Conservation (phyloP, 164 flowering plant genomes). For the Piper betle region DNA sequence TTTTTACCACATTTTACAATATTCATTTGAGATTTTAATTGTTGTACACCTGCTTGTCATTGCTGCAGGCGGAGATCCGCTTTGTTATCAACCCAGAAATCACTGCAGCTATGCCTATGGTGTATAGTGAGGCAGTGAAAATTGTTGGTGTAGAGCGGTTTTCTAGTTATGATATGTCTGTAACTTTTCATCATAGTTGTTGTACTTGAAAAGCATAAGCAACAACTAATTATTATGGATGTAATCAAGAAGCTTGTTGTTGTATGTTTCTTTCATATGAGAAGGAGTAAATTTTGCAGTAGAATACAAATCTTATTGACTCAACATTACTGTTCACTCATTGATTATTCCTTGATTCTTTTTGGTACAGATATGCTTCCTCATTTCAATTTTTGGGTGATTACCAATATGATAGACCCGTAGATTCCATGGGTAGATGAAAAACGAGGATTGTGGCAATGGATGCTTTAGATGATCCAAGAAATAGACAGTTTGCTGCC, state of each 20-base stretch:
- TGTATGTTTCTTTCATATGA: too few relatives aligned
- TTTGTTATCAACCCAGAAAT: conserved; percentile 96
- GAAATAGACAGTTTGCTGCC: conserved; percentile 42
- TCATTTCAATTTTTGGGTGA: conserved; percentile 68
- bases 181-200: neutral
- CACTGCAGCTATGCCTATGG: conserved; percentile 74
- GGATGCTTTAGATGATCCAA: conserved; percentile 65
- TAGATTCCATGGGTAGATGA: conserved; percentile 52
- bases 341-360: neutral
- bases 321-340: neutral
- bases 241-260: too few relatives aligned
- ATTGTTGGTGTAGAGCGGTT: conserved; percentile 83
- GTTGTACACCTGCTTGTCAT: neutral
- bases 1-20: neutral
- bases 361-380: conserved; percentile 54
- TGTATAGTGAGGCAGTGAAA: conserved; percentile 85
- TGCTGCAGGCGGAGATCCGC: conserved; percentile 81
- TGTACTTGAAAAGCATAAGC: neutral
- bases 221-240: too few relatives aligned
- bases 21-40: neutral
- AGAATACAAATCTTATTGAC: neutral
- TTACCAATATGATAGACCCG: conserved; percentile 35
- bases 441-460: conserved; percentile 74
- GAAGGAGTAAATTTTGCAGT: too few relatives aligned
- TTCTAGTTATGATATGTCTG: conserved; percentile 36